These are phyloP conservation scores for Nepenthes alata DNA, from an alignment of 179 eudicot genomes.

Conservation along the genomic window DNA sequence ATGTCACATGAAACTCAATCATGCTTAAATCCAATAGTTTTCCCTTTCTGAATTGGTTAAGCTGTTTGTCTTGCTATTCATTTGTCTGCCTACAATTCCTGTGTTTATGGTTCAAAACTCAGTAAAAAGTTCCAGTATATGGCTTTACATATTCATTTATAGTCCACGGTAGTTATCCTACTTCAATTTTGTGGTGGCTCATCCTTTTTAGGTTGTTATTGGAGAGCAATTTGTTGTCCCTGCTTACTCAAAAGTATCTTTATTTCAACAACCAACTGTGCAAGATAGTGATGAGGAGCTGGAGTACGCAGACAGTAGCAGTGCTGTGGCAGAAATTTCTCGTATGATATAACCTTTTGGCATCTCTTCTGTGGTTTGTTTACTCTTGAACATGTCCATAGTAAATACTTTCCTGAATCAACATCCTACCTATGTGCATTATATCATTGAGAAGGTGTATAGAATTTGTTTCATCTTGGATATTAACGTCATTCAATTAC, in stretches of 20 bases:
- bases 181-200: conserved; percentile 5
- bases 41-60: neutral
- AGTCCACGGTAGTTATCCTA: neutral
- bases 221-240: conserved; percentile 78
- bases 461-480: no score
- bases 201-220: conserved; percentile 47
- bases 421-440: no score
- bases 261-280: conserved; percentile 62
- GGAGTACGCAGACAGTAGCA: conserved; percentile 79
- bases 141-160: neutral
- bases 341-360: conserved; percentile 26
- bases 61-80: neutral
- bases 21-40: neutral
- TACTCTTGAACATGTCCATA: no score
- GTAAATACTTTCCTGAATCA: no score
- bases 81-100: neutral
- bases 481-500: no score
- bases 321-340: conserved; percentile 39
- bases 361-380: neutral
- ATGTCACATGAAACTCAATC: no score
- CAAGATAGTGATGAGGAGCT: conserved; percentile 98
- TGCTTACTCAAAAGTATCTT: conserved; percentile 86
- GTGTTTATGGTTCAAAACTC: neutral
- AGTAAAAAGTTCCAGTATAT: neutral
- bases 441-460: no score